Percentiles rank a stretch among this genome's conserved stretches.
Evolutionary conservation across 345 rosid species (phyloP).

Genomic region (Nephelium lappaceum): DNA sequence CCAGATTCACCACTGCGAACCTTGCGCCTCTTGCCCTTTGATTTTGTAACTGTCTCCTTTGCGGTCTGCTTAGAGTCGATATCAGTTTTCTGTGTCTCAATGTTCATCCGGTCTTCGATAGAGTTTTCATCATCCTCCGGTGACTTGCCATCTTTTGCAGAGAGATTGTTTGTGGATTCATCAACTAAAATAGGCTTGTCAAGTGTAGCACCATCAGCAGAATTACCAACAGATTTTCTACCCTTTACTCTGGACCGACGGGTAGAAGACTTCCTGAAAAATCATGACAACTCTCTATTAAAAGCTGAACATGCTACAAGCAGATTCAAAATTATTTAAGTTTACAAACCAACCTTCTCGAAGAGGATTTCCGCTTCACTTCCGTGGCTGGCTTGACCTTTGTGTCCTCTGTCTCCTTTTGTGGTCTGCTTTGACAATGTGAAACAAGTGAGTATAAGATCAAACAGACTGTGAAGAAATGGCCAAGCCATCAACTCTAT

Average conservation of each 20-base stretch:
- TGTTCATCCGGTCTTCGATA: conserved; percentile 3
- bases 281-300: conserved; percentile 10
- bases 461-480: not conserved
- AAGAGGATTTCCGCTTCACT: conserved; percentile 24
- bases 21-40: not conserved
- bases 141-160: conserved; percentile 1
- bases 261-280: conserved; percentile 24
- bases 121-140: conserved; percentile 9
- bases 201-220: not conserved
- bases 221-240: conserved; percentile 12
- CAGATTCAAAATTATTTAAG: not conserved
- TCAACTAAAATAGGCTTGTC: conserved; percentile 1
- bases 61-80: conserved; percentile 1
- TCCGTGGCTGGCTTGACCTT: conserved; percentile 22
- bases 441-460: conserved; percentile 17
- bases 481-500: not conserved
- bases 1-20: not conserved
- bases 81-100: conserved; percentile 6
- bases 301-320: not conserved
- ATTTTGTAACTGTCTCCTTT: not conserved
- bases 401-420: conserved; percentile 27
- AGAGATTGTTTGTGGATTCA: not conserved
- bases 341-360: conserved; percentile 31
- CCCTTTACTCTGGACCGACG: conserved; percentile 20
- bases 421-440: conserved; percentile 35